Evolutionary conservation across 2,329 filamentous ascomycete genomes (phyloP).

Genomic region (Davidsoniella neocaledoniae): DNA sequence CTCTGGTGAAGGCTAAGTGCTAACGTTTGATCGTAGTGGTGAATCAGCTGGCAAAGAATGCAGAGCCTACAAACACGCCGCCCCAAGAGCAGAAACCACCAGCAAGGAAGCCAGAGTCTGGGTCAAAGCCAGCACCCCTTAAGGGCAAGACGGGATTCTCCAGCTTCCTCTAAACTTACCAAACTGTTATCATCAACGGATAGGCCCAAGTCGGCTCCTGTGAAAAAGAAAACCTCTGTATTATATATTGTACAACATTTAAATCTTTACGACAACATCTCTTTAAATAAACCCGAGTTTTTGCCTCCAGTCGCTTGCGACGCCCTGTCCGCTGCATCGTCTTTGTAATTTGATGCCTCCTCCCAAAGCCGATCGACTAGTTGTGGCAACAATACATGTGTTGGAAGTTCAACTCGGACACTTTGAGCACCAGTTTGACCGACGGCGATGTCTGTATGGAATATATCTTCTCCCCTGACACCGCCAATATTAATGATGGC

Average conservation of each 20-base stretch:
- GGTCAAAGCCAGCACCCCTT: conserved; percentile 9
- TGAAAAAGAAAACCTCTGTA: conserved; percentile 3
- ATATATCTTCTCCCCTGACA: conserved; percentile 58
- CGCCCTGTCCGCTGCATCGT: background rate
- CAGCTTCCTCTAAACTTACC: conserved; percentile 31
- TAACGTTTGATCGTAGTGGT: conserved; percentile 31
- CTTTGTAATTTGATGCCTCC: background rate
- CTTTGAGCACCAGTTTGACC: conserved; percentile 33
- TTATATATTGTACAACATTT: conserved; percentile 12
- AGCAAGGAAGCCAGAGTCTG: background rate
- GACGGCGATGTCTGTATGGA: conserved; percentile 42
- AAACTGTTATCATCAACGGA: conserved; percentile 9
- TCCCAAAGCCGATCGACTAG: conserved; percentile 32
- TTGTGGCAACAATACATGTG: conserved; percentile 38
- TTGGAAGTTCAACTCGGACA: conserved; percentile 40
- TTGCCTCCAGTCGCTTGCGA: conserved; percentile 15
- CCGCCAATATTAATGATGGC: conserved; percentile 80
- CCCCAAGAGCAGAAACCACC: background rate
- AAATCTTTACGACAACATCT: conserved; percentile 37
- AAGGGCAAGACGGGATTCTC: conserved; percentile 20
- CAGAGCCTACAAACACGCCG: conserved; percentile 18
- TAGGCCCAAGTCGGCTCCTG: too few species aligned
- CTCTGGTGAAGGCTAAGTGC: background rate
- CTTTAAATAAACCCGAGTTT: conserved; percentile 30
- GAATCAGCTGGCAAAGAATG: conserved; percentile 35